Percentiles rank a stretch among this genome's conserved stretches.
phyloP scores from a whole-genome alignment of 2,329 filamentous ascomycete genomes.

The Drechslerella dactyloides region DNA sequence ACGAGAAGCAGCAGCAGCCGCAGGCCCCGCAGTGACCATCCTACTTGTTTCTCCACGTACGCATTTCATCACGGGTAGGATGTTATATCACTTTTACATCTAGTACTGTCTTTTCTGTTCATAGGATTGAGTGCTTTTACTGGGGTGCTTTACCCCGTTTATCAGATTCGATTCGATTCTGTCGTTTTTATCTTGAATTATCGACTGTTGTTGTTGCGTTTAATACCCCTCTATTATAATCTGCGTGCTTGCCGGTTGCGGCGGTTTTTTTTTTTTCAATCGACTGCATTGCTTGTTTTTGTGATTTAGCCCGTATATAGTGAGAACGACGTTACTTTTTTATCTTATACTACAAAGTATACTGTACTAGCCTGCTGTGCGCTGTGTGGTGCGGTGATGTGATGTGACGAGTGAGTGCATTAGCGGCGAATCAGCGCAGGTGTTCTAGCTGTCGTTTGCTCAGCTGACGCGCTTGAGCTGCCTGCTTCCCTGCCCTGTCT shows the following conservation, averaged over 20 bases:
- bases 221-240: not conserved
- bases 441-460: not conserved
- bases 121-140: not conserved
- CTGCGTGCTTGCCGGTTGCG: not conserved
- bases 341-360: too few species aligned
- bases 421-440: not conserved
- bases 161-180: not conserved
- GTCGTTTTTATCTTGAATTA: not conserved
- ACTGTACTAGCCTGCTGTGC: too few species aligned
- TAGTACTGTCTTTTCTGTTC: not conserved
- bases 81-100: not conserved
- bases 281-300: too few species aligned
- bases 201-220: not conserved
- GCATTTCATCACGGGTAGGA: too few species aligned
- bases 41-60: not conserved
- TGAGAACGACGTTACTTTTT: too few species aligned
- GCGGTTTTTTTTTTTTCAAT: too few species aligned
- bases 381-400: not conserved
- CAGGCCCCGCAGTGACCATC: not conserved
- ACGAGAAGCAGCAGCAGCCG: constrained; percentile 35
- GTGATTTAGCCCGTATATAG: too few species aligned
- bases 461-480: constrained; percentile 4
- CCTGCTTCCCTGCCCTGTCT: not conserved
- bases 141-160: not conserved
- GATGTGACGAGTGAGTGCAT: not conserved